A percentile compares a stretch with the other conserved stretches of the same genome.
Evolutionary conservation across 371 early-diverging fungal species (phyloP).

Genomic region (Dinochytrium kinnereticum): DNA sequence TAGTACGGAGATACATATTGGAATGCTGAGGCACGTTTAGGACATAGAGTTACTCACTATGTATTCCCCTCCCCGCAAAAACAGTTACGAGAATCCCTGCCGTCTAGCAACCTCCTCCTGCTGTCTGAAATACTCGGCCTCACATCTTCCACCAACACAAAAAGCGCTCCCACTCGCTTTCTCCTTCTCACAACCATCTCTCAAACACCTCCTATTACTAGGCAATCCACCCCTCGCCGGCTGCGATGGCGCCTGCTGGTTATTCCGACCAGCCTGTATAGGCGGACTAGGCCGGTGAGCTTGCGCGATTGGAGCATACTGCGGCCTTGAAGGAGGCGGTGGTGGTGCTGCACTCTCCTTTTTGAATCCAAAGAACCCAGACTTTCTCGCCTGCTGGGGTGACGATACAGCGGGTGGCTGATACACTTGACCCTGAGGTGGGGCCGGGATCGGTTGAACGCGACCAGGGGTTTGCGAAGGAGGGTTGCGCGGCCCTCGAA

Average conservation of each 20-base stretch:
- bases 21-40: too few relatives aligned
- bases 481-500: neutral
- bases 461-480: neutral
- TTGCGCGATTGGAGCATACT: neutral
- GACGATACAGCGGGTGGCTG: neutral
- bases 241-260: neutral
- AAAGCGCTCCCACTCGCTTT: neutral
- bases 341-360: neutral
- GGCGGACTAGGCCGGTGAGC: neutral
- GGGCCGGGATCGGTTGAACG: neutral
- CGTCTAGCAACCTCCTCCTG: conserved; percentile 42
- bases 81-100: conserved; percentile 7
- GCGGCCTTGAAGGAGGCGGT: neutral
- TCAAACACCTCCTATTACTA: conserved; percentile 6
- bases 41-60: too few relatives aligned
- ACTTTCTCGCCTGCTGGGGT: neutral
- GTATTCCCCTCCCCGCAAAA: too few relatives aligned
- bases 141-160: neutral
- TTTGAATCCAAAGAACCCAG: conserved; percentile 2
- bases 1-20: too few relatives aligned
- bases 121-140: conserved; percentile 7
- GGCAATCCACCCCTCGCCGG: neutral
- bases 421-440: neutral
- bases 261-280: neutral
- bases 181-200: conserved; percentile 12